Conservation (phyloP, 371 early-diverging fungal genomes). For the Haplosporangium sp. region DNA sequence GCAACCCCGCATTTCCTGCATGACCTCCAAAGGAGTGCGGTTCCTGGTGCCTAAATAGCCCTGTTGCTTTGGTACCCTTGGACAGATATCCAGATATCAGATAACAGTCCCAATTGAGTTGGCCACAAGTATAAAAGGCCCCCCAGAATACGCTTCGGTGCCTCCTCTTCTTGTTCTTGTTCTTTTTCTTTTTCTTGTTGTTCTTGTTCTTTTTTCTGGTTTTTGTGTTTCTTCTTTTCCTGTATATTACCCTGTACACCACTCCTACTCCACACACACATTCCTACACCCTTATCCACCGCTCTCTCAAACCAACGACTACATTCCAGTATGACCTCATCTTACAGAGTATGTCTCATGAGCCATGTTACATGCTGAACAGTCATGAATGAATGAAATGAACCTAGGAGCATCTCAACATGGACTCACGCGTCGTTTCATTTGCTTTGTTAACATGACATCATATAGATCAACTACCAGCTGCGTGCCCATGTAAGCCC, state of each 20-base stretch:
- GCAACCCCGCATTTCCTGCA: background rate
- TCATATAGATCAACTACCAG: slow-evolving; percentile 72
- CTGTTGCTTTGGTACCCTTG: background rate
- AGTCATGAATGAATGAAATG: background rate
- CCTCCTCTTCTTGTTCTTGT: slow-evolving; percentile 17
- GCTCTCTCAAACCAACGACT: slow-evolving; percentile 4
- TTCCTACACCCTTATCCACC: slow-evolving; percentile 9
- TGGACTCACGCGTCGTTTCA: background rate
- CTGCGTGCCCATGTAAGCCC: slow-evolving; percentile 71
- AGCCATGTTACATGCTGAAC: background rate
- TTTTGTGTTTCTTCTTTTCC: slow-evolving; percentile 7
- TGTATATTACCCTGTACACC: slow-evolving; percentile 25
- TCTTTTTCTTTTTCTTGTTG: slow-evolving; percentile 11
- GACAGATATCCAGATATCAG: no score
- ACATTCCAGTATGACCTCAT: slow-evolving; percentile 39
- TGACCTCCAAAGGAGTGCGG: background rate
- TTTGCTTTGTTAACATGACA: background rate
- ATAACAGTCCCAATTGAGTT: no score
- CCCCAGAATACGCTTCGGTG: slow-evolving; percentile 3
- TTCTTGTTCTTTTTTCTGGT: slow-evolving; percentile 16
- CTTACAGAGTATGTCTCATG: slow-evolving; percentile 48
- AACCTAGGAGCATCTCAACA: background rate
- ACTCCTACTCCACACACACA: slow-evolving; percentile 3
- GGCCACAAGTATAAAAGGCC: slow-evolving; percentile 24
- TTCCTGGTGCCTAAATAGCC: background rate